Evolutionary conservation across 345 rosid species (phyloP), one percentile per base, ranked within the genome.

Genomic region (Trapa incisa): DNA sequence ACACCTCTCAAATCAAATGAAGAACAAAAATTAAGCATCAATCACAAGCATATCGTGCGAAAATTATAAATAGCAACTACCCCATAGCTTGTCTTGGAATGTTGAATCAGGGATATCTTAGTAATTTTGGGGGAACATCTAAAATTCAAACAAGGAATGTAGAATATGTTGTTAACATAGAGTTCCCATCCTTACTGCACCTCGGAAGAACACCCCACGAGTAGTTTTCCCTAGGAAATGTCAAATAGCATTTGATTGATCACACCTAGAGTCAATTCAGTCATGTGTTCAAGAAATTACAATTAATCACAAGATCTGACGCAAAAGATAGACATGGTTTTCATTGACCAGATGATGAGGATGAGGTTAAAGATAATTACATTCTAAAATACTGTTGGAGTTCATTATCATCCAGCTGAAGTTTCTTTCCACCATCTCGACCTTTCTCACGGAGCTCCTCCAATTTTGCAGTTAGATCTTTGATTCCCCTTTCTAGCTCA

Each of bases 361-460:
- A 10, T 29, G 67, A 45, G 35, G 64, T 16, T 16, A 65, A 47
- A 66, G 61, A 37, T 77, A 85, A 88, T 82, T 77, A 94, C 99
- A 94, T 83, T 76, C 76, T 89, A 77, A 91, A 94, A 75, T 94
- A 94, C 36, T 87, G 88, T 64, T 79, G 80, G 53, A 94, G 82
- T 78, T 87, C 96, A 80, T 81, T 77, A 63, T 89, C 93, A 79
- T 83, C 89, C 77, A 89, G 75, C 60, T 88, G 84, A 72, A 91
- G 96, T 74, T 83, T 84, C 73, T 95, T 89, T 64, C 86, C 77
- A 80, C 81, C 82, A 71, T 91, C 97, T 60, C 84, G 84, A 70
- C 96, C 87, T 82, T 83, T 87, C 77, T 87, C 90, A 57, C 86
- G 86, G 67, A 91, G 76, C 53, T 73, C 84, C 47, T 91, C 85